phyloP scores from a whole-genome alignment of 306 rosid species.

The Boehmeria nivea region DNA sequence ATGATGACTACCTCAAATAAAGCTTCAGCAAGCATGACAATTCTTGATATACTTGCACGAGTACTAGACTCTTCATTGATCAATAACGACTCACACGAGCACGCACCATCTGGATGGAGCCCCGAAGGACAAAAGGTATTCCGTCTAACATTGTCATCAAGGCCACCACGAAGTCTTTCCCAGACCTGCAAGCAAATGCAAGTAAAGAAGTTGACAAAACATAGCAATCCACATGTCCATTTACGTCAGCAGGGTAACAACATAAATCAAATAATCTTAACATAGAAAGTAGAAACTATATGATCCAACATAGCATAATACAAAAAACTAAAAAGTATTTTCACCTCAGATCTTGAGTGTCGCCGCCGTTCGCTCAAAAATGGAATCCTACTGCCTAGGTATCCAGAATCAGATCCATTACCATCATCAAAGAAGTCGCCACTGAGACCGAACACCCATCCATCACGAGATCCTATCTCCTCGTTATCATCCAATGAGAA shows the following conservation, averaged over 20 bases:
- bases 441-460: slow-evolving; percentile 90
- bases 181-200: slow-evolving; percentile 44
- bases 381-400: slow-evolving; percentile 56
- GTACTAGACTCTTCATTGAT: slow-evolving; percentile 68
- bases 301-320: neutral
- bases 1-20: slow-evolving; percentile 69
- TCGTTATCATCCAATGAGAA: slow-evolving; percentile 59
- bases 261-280: neutral
- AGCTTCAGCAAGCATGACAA: slow-evolving; percentile 96
- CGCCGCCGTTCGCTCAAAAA: slow-evolving; percentile 53
- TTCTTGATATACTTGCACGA: slow-evolving; percentile 93
- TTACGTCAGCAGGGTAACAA: too few relatives aligned
- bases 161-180: slow-evolving; percentile 91
- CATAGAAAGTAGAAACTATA: neutral
- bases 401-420: slow-evolving; percentile 48
- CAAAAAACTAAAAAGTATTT: neutral
- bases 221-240: slow-evolving; percentile 3
- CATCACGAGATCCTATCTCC: slow-evolving; percentile 64
- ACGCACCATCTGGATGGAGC: slow-evolving; percentile 75
- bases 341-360: slow-evolving; percentile 87
- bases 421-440: slow-evolving; percentile 62
- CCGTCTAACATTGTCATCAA: slow-evolving; percentile 57
- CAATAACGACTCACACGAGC: slow-evolving; percentile 71
- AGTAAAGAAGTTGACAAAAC: neutral
- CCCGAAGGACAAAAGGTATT: slow-evolving; percentile 77